Conservation (phyloP, 2,329 filamentous ascomycete species). For the Aureobasidium leucospermi region DNA sequence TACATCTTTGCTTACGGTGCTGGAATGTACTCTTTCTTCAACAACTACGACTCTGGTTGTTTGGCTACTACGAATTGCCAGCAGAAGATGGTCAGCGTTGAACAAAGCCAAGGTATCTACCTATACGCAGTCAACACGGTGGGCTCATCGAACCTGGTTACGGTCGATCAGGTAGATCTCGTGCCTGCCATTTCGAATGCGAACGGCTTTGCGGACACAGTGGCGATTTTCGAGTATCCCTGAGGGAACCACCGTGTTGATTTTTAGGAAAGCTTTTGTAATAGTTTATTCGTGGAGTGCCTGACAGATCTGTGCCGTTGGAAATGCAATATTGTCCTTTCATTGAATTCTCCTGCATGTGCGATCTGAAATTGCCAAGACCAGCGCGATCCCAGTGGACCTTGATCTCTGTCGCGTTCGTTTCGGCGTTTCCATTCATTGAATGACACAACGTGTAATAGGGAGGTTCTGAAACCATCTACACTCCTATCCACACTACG, state of each 20-base stretch:
- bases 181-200: conserved; percentile 20
- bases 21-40: conserved; percentile 75
- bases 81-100: conserved; percentile 67
- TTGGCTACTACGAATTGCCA: conserved; percentile 63
- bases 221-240: conserved; percentile 27
- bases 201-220: conserved; percentile 22
- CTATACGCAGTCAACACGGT: conserved; percentile 20
- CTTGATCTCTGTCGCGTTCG: not conserved
- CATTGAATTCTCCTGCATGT: not conserved
- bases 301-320: not conserved
- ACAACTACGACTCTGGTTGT: conserved; percentile 71
- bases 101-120: conserved; percentile 30
- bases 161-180: conserved; percentile 22
- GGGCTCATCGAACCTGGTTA: conserved; percentile 19
- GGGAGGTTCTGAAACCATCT: no score
- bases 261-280: not conserved
- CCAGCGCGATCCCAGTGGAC: not conserved
- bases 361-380: not conserved
- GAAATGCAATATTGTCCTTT: not conserved
- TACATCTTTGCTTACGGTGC: conserved; percentile 65
- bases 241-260: conserved; percentile 6
- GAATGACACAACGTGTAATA: no score
- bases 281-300: not conserved
- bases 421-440: not conserved
- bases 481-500: no score